phyloP scores from a whole-genome alignment of 129 eudicot species.

The Flaveria robusta region DNA sequence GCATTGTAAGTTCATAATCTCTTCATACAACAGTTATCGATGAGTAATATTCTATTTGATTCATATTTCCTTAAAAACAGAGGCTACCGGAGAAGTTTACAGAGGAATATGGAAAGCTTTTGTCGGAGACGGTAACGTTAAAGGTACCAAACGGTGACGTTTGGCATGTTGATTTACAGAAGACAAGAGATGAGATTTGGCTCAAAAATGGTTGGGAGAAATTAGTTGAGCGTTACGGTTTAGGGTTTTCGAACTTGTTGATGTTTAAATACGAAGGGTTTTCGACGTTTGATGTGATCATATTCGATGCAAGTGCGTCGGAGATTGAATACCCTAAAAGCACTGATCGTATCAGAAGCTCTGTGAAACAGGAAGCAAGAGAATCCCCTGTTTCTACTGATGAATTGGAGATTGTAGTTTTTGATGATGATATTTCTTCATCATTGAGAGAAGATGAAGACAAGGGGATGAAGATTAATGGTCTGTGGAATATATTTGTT shows the following conservation, averaged over 20 bases:
- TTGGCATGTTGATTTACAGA: slow-evolving; percentile 25
- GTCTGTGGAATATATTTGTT: slow-evolving; percentile 6
- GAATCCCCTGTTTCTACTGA: neutral
- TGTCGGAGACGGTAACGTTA: slow-evolving; percentile 22
- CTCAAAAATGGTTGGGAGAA: slow-evolving; percentile 30
- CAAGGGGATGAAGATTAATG: slow-evolving; percentile 8
- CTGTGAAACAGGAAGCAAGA: neutral
- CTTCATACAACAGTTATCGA: neutral
- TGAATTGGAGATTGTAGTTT: slow-evolving; percentile 1
- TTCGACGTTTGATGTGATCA: slow-evolving; percentile 32
- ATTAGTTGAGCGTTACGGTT: slow-evolving; percentile 25
- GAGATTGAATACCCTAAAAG: slow-evolving; percentile 27
- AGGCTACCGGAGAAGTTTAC: slow-evolving; percentile 38
- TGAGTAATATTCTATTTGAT: neutral
- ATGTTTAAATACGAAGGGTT: slow-evolving; percentile 34
- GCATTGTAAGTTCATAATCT: slow-evolving; percentile 30
- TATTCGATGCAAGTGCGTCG: slow-evolving; percentile 21
- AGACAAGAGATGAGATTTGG: slow-evolving; percentile 30
- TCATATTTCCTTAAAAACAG: neutral
- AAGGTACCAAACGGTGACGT: slow-evolving; percentile 32
- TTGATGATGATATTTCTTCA: slow-evolving; percentile 10
- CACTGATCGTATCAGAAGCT: neutral
- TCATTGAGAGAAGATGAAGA: slow-evolving; percentile 18
- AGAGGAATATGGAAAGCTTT: slow-evolving; percentile 28
- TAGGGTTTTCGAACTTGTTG: slow-evolving; percentile 21